Evolutionary conservation across 441 rosid species (phyloP), one percentile per base, ranked within the genome.

Genomic region (Populus hybrid): DNA sequence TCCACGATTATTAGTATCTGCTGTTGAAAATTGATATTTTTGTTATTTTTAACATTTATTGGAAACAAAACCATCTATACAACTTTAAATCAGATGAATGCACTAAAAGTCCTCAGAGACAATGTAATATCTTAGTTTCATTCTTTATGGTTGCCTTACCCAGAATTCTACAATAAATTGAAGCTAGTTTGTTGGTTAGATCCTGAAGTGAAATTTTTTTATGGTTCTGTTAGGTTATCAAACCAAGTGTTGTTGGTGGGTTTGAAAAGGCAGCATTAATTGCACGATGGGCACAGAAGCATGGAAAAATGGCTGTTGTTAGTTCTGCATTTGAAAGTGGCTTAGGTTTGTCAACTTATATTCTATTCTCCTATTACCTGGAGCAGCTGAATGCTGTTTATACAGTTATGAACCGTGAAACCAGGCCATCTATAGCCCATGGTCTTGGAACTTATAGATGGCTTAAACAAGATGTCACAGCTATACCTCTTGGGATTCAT

Each of bases 271-370:
- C 97, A 66, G 91, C 94, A 46, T 65, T 86, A 73, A 86, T 94
- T 73, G 98, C 99, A 63, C 83, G 81, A 75, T 92, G 97, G 99
- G 99, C 99, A n/a, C 97, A 90, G 67, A 85, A 79, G 71, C 88
- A 81, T 61, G 97, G 94, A 78, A 95, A 95, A 89, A 90, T 92
- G 95, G 98, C 95, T 70, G 88, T 95, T 76, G 78, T 95, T 46
- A 95, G 98, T 87, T 89, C 98, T 70, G 89, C 97, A 82, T 95
- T 90, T 67, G 99, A 95, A 90, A 94, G 97, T 82, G 83, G 97
- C 74, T 72, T 95, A 61, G 90, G 92, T 78, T 83, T 95, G 83
- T 92, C 97, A 16, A 82, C 97, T 70, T 92, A 91, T 84, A 79
- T 89, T 65, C 82, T 88, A 76, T 90, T 95, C 86, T 92, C 97